Base-by-base conservation (phyloP, 805 yeast genomes). In the Lachancea dasiensis region DNA sequence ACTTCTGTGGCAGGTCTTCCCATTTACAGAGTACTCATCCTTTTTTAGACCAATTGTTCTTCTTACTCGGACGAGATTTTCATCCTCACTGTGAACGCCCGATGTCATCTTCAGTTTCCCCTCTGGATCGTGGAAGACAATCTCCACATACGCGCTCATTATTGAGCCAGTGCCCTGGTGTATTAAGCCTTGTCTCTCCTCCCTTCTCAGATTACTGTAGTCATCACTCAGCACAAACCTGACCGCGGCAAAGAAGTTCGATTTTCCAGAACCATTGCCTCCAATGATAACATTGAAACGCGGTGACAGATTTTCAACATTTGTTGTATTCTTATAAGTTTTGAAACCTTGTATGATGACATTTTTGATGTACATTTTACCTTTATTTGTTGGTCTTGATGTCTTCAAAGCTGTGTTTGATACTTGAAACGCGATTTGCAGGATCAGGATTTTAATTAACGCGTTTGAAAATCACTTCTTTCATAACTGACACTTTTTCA, bases 241-340 rank as follows among this genome's bases (percentile, higher is more conserved):
- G 40, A 90, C 83, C 8, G 98, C 97, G 11, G 95, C 87, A 60
- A 90, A 92, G 63, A 90, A 83, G 60, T 92, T 90, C 27, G 95
- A 85, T 58, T 92, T 90, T 6, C 98, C 98, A 6, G 95, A 84
- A n/a, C 97, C 97, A 61, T 89, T 89, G 35, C 95, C 67, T 2
- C 97, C 97, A 22, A 89, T 86, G 11, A 83, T 78, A 15, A 90
- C 94, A 62, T 90, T 90, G 54, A 81, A 82, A 38, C 77, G 76
- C 0, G 95, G 90, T 1, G 94, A 81, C 22, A 92, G 67, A 11
- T 75, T 68, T 28, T 83, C 92, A 9, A 89, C 75, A 3, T 77
- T 72, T 0, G 95, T 84, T 27, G 86, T 79, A 51, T 84, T 81
- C 61, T 83, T 82, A 58, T 87, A 90, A 45, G 97, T 87, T 63